Evolutionary conservation across 2,329 filamentous ascomycete species (phyloP).

Genomic region (Paraphaeosphaeria sporulosa): DNA sequence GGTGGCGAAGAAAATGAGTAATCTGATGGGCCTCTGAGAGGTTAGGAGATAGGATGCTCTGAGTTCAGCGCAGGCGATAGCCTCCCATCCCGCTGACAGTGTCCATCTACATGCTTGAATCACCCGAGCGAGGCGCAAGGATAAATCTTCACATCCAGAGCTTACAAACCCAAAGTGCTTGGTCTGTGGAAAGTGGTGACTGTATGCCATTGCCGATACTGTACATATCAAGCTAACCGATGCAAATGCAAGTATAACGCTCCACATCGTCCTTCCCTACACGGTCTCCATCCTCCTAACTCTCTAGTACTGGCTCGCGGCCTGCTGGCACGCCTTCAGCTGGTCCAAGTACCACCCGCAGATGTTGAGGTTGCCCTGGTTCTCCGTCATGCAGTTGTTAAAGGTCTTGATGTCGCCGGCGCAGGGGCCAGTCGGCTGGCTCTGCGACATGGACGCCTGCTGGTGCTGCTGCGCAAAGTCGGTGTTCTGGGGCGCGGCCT

Average conservation of each 20-base stretch:
- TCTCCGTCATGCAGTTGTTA: slow-evolving; percentile 95
- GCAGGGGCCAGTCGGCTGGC: slow-evolving; percentile 60
- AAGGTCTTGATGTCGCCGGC: slow-evolving; percentile 82
- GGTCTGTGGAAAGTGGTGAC: slow-evolving; percentile 18
- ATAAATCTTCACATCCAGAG: neutral
- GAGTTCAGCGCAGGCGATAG: neutral
- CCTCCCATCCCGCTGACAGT: neutral
- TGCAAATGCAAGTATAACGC: slow-evolving; percentile 24
- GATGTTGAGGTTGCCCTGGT: slow-evolving; percentile 91
- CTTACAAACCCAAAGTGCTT: neutral
- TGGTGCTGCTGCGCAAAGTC: slow-evolving; percentile 39
- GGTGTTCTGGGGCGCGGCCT: slow-evolving; percentile 50
- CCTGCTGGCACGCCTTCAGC: slow-evolving; percentile 66
- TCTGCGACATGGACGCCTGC: slow-evolving; percentile 49
- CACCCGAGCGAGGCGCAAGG: neutral
- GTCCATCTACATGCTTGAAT: neutral
- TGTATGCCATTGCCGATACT: slow-evolving; percentile 20
- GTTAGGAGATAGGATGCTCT: neutral
- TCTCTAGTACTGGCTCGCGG: slow-evolving; percentile 57
- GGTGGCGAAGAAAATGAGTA: neutral
- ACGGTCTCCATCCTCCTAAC: neutral
- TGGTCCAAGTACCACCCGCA: slow-evolving; percentile 99
- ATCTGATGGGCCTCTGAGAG: neutral
- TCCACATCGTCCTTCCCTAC: slow-evolving; percentile 3
- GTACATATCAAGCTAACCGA: slow-evolving; percentile 18